Base-by-base conservation (phyloP, 768 basidiomycete genomes). In the Crepidotus variabilis region DNA sequence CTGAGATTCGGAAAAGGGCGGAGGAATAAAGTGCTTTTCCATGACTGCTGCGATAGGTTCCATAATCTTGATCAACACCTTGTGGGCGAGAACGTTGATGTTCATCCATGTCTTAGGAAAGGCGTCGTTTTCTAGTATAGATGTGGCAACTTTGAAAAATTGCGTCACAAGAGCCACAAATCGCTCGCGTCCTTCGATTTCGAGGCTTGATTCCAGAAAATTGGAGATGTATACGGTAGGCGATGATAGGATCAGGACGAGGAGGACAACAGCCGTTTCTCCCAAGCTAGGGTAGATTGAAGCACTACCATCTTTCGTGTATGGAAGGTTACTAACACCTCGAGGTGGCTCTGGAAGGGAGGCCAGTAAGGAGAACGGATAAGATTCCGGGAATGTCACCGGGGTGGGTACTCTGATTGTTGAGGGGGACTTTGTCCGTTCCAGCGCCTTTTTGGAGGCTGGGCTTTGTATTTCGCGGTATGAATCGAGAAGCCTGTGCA, bases 91-190 rank as follows among this genome's bases (percentile, higher is more conserved):
- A 46, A 95, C 85, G 62, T 90, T 92, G 63, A 95, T 83, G 60
- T 95, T 97, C 60, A 98, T 78, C 96, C 96, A 98, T 34, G 85
- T 85, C 61, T 78, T 81, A 0, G 94, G 94, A 77, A 92, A 98
- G 0, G 94, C 90, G 32, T 95, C 87, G 63, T 90, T 90, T 57
- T 86, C 81, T 56, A 98, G 72, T 53, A 97, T 91, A 10, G 92
- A 94, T 4, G 76, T 78, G 2, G 84, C 84, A 36, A 94, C 88
- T 54, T 80, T 85, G 79, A 97, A 95, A 60, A 94, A 85, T 54
- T 87, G 84, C 6, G 80, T 81, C 11, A 98, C 75, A 2, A 93
- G 76, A 2, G 72, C 64, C 7, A 88, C 76, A 57, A 94, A 88
- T 55, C 89, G 82, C 34, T 93, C 92, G 33, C 80, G 80, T 0